Conservation (phyloP, 768 basidiomycete genomes). For the Psilocybe cyanescens region DNA sequence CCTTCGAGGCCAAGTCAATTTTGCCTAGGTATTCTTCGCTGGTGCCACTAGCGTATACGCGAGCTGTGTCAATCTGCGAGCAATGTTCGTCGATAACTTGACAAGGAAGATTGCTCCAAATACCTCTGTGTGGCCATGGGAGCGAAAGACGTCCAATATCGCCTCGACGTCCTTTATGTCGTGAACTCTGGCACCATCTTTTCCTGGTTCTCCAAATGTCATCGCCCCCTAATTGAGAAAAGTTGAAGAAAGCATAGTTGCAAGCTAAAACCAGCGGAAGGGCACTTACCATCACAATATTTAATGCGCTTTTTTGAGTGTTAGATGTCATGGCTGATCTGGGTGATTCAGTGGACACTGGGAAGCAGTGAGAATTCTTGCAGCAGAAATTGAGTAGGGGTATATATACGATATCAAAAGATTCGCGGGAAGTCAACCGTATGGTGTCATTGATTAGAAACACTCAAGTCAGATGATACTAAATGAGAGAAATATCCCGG, state of each 20-base stretch:
- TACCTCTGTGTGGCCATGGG: constrained; percentile 59
- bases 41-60: constrained; percentile 56
- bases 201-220: constrained; percentile 55
- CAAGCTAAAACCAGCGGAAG: background rate
- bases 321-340: constrained; percentile 22
- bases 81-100: constrained; percentile 25
- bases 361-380: background rate
- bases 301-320: constrained; percentile 44
- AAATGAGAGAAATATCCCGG: background rate
- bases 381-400: background rate
- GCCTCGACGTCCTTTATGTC: constrained; percentile 50
- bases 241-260: background rate
- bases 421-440: background rate
- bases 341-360: background rate
- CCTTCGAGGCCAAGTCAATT: constrained; percentile 50
- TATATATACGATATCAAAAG: background rate
- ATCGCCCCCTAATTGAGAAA: constrained; percentile 45
- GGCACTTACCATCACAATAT: constrained; percentile 51
- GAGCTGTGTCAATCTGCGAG: constrained; percentile 51
- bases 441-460: background rate
- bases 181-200: constrained; percentile 53
- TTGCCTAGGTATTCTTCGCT: constrained; percentile 59
- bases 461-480: background rate
- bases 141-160: constrained; percentile 56
- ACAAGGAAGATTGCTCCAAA: constrained; percentile 19